These are phyloP conservation scores for Pneumocystis wakefieldiae DNA, from an alignment of 1,139 yeast genomes.

Conservation along the genomic window DNA sequence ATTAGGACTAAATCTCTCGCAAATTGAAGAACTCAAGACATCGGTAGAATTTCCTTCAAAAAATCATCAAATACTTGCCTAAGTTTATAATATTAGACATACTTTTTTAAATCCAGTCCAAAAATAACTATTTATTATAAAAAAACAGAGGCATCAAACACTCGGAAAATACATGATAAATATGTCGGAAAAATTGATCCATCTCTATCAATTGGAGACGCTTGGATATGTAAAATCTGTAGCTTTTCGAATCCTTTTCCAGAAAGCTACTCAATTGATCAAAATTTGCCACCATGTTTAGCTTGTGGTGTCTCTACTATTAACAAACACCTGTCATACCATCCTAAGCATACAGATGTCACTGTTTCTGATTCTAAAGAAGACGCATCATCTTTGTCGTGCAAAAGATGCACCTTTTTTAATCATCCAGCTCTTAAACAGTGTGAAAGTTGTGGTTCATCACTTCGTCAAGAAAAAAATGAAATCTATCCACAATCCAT, in stretches of 20 bases:
- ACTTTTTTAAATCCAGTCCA: slow-evolving; percentile 68
- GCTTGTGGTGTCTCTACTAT: neutral
- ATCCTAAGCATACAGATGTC: neutral
- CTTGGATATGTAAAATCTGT: slow-evolving; percentile 55
- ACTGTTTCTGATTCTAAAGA: neutral
- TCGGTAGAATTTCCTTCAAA: slow-evolving; percentile 27
- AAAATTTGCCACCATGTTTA: slow-evolving; percentile 41
- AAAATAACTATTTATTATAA: slow-evolving; percentile 36
- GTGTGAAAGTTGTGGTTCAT: slow-evolving; percentile 81
- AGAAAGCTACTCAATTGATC: slow-evolving; percentile 25
- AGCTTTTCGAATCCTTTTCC: slow-evolving; percentile 45
- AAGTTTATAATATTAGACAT: slow-evolving; percentile 17
- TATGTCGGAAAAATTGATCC: slow-evolving; percentile 1
- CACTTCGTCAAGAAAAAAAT: slow-evolving; percentile 26
- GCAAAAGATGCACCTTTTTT: slow-evolving; percentile 71
- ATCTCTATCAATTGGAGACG: neutral
- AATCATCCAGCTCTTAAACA: slow-evolving; percentile 64
- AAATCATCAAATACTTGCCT: slow-evolving; percentile 16
- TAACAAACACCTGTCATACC: slow-evolving; percentile 1
- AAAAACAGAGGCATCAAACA: neutral
- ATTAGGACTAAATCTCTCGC: slow-evolving; percentile 36
- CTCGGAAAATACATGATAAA: slow-evolving; percentile 1
- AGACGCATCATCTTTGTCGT: slow-evolving; percentile 30
- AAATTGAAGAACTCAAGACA: slow-evolving; percentile 33
- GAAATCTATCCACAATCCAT: slow-evolving; percentile 18